A percentile compares a stretch with the other conserved stretches of the same genome.
phyloP scores from a whole-genome alignment of 768 basidiomycete genomes.

The Nidularia pulvinata region DNA sequence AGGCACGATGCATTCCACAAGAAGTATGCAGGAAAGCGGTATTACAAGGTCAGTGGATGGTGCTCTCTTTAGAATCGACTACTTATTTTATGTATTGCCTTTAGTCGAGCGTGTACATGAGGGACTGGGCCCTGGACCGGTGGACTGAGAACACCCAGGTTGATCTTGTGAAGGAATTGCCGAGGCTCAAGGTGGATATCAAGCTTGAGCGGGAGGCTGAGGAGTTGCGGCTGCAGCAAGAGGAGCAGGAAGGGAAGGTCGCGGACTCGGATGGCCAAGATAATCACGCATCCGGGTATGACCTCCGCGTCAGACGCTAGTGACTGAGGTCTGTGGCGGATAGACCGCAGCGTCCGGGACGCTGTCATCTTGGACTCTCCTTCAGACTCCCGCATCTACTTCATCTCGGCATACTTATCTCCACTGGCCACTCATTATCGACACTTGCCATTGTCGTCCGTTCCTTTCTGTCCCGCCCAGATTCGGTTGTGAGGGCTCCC shows the following conservation, averaged over 20 bases:
- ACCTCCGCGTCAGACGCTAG: neutral
- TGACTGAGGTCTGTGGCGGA: neutral
- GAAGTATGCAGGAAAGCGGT: slow-evolving; percentile 93
- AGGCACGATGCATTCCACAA: slow-evolving; percentile 87
- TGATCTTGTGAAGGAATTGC: slow-evolving; percentile 57
- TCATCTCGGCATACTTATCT: neutral
- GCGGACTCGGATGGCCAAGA: neutral
- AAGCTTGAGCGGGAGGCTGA: slow-evolving; percentile 34
- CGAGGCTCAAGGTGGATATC: slow-evolving; percentile 56
- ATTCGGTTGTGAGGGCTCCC: neutral
- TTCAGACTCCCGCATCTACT: neutral
- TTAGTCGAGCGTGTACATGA: slow-evolving; percentile 81
- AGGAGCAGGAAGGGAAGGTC: slow-evolving; percentile 6
- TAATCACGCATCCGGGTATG: neutral
- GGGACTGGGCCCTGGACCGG: slow-evolving; percentile 80
- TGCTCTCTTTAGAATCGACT: too few species aligned
- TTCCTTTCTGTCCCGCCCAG: neutral
- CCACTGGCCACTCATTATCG: neutral
- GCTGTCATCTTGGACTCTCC: neutral
- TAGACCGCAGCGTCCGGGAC: too few species aligned
- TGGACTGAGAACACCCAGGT: slow-evolving; percentile 70
- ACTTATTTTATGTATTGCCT: neutral
- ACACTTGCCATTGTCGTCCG: neutral
- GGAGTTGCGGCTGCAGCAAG: slow-evolving; percentile 17
- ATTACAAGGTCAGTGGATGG: slow-evolving; percentile 64